Base-by-base conservation (phyloP, 352 stramenopile genomes). In the Pythium chondricola region DNA sequence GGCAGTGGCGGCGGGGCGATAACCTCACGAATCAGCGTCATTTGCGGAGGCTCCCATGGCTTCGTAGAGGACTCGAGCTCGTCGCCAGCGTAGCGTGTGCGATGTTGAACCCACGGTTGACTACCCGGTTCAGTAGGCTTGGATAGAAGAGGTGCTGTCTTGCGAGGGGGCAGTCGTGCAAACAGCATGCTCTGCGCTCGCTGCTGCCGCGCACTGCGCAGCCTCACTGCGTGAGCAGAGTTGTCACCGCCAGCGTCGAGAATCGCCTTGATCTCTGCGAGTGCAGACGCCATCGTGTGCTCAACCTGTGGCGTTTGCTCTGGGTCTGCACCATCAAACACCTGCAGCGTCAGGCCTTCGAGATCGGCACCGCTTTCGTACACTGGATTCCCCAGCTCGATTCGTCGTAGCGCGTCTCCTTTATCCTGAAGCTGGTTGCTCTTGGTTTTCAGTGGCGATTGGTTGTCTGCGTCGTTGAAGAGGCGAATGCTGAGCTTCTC, bases 11-110 rank as follows among this genome's bases (percentile, higher is more conserved):
- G 74, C 17, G 77, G 71, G 17, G 74, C 63, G 1, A 78, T 33
- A 37, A 85, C 47, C 27, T 87, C 78, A 24, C 62, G 66, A 25
- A 89, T 85, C 48, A 89, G 68, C 9, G 67, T 56, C 14, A 86
- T 62, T 20, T 70, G 58, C 2, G 74, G 71, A 4, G 56, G 68
- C 10, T 65, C 44, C 32, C 51, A 56, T 16, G 43, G 44, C 17
- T 35, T 43, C 36, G 36, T 16, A 31, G 16, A 1, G n/a, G 40
- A 13, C 9, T 7, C 9, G 11, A 25, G 25, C 27, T 49, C 35
- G 0, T 50, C 16, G n/a, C n/a, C n/a, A n/a, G n/a, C n/a, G n/a
- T n/a, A n/a, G n/a, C n/a, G n/a, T 18, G 35, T 22, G n/a, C 31
- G 36, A 13, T 22, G 9, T 3, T 36, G 20, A 8, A 43, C 20